Conservation (phyloP, 2,329 filamentous ascomycete species). For the Alternaria viburni region DNA sequence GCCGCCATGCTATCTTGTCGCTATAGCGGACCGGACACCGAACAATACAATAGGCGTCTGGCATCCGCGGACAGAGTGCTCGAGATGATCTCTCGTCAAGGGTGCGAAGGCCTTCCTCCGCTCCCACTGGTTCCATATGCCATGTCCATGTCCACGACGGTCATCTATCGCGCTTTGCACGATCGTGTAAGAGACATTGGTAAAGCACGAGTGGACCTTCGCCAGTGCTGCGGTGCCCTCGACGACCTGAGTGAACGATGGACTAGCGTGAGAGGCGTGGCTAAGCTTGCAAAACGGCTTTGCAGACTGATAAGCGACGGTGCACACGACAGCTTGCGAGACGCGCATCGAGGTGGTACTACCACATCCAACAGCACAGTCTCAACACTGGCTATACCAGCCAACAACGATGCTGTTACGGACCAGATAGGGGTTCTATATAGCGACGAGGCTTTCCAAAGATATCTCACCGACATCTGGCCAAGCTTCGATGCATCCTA, state of each 20-base stretch:
- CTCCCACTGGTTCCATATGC: conserved; percentile 2
- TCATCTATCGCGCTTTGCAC: conserved; percentile 2
- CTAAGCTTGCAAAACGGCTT: background rate
- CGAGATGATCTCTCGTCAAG: background rate
- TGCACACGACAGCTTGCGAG: background rate
- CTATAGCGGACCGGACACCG: conserved; percentile 1
- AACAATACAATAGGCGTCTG: background rate
- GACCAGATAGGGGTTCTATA: background rate
- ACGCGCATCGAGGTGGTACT: background rate
- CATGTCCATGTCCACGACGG: conserved; percentile 7
- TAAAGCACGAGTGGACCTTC: background rate
- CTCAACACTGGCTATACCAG: background rate
- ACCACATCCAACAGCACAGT: background rate
- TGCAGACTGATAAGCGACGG: background rate
- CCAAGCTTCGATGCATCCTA: conserved; percentile 4
- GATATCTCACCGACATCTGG: conserved; percentile 3
- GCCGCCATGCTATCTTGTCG: conserved; percentile 6
- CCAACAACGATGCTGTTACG: background rate
- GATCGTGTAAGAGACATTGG: background rate
- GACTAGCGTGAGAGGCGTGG: conserved; percentile 3
- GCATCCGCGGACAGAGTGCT: background rate
- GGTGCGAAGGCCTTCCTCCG: background rate
- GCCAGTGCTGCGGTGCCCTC: background rate
- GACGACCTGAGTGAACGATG: background rate
- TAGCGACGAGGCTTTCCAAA: background rate